Conservation (phyloP, 2,329 filamentous ascomycete species). For the Dactylellina drechsleri region DNA sequence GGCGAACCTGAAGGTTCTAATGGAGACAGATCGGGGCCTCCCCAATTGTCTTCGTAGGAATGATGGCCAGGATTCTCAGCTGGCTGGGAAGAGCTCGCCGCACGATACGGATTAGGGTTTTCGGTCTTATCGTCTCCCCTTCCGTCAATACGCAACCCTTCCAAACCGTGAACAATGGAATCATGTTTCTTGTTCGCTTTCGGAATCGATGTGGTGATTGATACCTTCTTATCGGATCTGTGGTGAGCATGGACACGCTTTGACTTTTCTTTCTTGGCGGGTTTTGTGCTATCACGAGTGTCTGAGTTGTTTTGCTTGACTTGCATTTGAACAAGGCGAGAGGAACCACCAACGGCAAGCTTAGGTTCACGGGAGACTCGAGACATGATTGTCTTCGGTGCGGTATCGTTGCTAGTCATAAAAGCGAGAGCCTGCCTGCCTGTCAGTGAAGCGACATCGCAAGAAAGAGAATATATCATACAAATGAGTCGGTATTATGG, state of each 20-base stretch:
- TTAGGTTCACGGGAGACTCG: slow-evolving; percentile 65
- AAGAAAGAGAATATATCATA: slow-evolving; percentile 59
- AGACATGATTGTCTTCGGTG: slow-evolving; percentile 87
- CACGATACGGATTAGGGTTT: neutral
- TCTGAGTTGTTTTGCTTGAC: slow-evolving; percentile 6
- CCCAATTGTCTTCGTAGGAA: neutral
- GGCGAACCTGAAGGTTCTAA: too few species aligned
- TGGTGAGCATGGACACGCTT: neutral
- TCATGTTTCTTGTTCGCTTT: slow-evolving; percentile 25
- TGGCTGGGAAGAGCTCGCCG: neutral
- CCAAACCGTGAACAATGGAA: slow-evolving; percentile 1
- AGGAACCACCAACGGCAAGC: slow-evolving; percentile 57
- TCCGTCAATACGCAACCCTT: slow-evolving; percentile 34
- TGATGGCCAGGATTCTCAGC: neutral
- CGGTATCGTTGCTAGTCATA: slow-evolving; percentile 80
- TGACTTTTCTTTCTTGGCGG: slow-evolving; percentile 30
- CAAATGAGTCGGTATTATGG: slow-evolving; percentile 90
- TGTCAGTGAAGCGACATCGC: neutral
- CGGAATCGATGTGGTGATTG: neutral
- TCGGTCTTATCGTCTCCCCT: slow-evolving; percentile 19
- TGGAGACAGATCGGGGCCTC: too few species aligned
- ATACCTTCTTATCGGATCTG: slow-evolving; percentile 20
- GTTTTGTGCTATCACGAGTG: neutral
- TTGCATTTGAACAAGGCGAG: slow-evolving; percentile 40
- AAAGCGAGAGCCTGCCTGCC: slow-evolving; percentile 80